Conservation (phyloP, 2,329 filamentous ascomycete species). For the Dothidotthia symphoricarpi region DNA sequence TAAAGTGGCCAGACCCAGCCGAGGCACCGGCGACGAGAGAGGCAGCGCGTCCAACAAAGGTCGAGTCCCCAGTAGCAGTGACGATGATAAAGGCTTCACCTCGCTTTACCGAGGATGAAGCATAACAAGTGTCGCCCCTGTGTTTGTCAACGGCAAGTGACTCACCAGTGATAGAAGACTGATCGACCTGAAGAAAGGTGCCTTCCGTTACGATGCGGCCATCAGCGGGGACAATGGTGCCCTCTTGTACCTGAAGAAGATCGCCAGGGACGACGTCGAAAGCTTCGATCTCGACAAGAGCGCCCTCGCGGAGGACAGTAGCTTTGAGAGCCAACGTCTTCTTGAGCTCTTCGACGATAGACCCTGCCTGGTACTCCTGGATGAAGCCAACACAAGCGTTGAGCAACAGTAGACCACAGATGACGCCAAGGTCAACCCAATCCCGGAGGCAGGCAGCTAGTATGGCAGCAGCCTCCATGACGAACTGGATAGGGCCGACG, state of each 20-base stretch:
- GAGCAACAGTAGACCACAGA: conserved; percentile 76
- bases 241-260: conserved; percentile 86
- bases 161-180: conserved; percentile 88
- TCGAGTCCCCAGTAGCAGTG: conserved; percentile 82
- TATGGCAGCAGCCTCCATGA: conserved; percentile 82
- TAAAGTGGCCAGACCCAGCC: conserved; percentile 79
- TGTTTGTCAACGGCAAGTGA: conserved; percentile 90
- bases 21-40: conserved; percentile 78
- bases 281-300: conserved; percentile 75
- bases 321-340: conserved; percentile 87
- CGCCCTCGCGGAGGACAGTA: conserved; percentile 78
- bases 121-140: conserved; percentile 75
- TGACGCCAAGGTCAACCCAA: conserved; percentile 93
- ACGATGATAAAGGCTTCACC: conserved; percentile 81
- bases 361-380: conserved; percentile 86
- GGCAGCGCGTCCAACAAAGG: conserved; percentile 84
- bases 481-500: conserved; percentile 85
- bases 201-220: conserved; percentile 80
- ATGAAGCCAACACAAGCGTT: conserved; percentile 85
- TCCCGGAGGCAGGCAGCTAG: conserved; percentile 80
- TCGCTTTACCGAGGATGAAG: conserved; percentile 86
- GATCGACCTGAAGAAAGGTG: conserved; percentile 85
- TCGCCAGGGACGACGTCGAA: conserved; percentile 85
- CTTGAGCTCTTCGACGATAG: conserved; percentile 87
- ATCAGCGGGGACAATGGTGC: conserved; percentile 87